Percentiles rank a stretch among this genome's conserved stretches.
These are phyloP conservation scores for Akebia trifoliata DNA, from an alignment of 164 flowering plant species.

Conservation along the genomic window DNA sequence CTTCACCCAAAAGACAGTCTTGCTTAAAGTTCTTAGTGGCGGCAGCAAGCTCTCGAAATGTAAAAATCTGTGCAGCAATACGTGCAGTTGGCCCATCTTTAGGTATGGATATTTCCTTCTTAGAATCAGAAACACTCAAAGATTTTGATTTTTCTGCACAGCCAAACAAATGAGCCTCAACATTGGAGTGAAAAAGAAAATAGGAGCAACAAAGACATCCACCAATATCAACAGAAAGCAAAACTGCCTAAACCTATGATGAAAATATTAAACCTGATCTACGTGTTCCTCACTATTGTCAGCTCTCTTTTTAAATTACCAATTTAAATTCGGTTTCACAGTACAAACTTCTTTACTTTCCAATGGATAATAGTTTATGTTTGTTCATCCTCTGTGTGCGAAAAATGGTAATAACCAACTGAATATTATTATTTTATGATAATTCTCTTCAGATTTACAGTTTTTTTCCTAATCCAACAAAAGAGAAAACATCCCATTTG, in stretches of 20 bases:
- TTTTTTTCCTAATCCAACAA: no score
- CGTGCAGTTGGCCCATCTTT: conserved; percentile 57
- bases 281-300: no score
- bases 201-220: background rate
- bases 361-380: no score
- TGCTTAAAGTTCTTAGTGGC: conserved; percentile 81
- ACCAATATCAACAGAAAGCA: background rate
- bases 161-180: conserved; percentile 11
- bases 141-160: conserved; percentile 55
- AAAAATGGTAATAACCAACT: no score
- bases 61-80: conserved; percentile 84
- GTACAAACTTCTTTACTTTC: no score
- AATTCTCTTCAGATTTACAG: no score
- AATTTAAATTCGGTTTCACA: no score
- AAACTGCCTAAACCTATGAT: background rate
- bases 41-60: conserved; percentile 75
- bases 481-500: no score
- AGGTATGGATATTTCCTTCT: conserved; percentile 46
- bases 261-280: no score
- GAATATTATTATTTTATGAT: no score
- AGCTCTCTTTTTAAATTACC: no score
- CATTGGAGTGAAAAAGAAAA: background rate
- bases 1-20: conserved; percentile 82
- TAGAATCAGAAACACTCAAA: conserved; percentile 45
- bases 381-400: no score